Conservation (phyloP, 352 stramenopile genomes). For the Globisporangium polare region DNA sequence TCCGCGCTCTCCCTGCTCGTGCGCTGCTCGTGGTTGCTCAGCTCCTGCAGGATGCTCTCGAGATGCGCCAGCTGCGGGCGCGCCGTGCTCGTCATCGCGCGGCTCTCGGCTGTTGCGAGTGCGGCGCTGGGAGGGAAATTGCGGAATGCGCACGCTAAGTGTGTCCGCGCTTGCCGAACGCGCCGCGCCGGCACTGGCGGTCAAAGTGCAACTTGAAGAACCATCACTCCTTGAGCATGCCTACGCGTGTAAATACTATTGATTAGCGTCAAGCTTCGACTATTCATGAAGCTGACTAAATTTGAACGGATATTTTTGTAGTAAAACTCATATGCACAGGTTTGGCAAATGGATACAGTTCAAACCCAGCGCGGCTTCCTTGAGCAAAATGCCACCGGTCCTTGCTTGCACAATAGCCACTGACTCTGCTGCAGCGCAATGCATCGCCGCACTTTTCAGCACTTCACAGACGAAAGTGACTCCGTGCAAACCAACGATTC, state of each 20-base stretch:
- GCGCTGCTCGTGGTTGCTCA: conserved; percentile 48
- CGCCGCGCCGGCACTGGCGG: neutral
- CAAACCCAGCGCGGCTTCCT: too few relatives aligned
- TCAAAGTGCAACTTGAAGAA: conserved; percentile 14
- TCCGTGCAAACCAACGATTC: too few relatives aligned
- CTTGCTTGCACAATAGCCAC: too few relatives aligned
- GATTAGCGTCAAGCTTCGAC: neutral
- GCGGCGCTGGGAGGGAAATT: neutral
- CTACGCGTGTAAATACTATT: neutral
- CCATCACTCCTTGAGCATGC: conserved; percentile 7
- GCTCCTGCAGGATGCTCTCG: conserved; percentile 49
- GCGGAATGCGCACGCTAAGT: neutral
- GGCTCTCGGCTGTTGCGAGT: neutral
- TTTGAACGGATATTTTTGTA: too few relatives aligned
- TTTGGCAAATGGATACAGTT: too few relatives aligned
- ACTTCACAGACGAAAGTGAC: too few relatives aligned
- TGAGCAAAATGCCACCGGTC: too few relatives aligned
- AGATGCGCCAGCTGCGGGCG: conserved; percentile 35
- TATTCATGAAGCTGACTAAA: too few relatives aligned
- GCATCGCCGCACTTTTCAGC: too few relatives aligned
- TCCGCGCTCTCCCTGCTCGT: conserved; percentile 41
- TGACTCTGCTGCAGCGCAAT: too few relatives aligned
- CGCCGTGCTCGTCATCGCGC: conserved; percentile 4
- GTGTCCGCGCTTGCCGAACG: neutral
- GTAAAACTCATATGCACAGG: too few relatives aligned